Evolutionary conservation across 129 eudicot species (phyloP).

Genomic region (Arctium minus): DNA sequence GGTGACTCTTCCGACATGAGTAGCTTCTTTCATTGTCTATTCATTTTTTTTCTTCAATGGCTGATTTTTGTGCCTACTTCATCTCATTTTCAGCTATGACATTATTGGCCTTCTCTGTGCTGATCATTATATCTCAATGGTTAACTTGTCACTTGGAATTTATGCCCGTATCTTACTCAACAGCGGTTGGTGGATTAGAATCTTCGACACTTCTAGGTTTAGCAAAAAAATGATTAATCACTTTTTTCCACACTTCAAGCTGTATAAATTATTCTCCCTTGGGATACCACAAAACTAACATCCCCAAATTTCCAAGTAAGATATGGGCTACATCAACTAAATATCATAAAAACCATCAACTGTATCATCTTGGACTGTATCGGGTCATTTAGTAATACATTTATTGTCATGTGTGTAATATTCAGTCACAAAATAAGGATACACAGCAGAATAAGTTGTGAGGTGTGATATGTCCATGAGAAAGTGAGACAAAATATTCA

Average conservation of each 20-base stretch:
- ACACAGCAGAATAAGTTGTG: neutral
- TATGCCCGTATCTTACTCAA: neutral
- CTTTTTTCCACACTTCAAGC: neutral
- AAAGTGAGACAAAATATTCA: neutral
- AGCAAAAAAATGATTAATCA: too few relatives aligned
- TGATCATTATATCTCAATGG: neutral
- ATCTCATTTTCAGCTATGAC: neutral
- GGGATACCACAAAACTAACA: neutral
- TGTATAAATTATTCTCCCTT: neutral
- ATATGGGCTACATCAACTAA: neutral
- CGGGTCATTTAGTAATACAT: neutral
- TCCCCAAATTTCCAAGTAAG: neutral
- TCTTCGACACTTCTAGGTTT: neutral
- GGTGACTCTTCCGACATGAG: neutral
- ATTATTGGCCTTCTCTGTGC: too few relatives aligned
- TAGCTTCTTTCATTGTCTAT: neutral
- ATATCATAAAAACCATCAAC: neutral
- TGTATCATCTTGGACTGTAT: neutral
- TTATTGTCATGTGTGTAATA: neutral
- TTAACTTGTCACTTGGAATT: neutral
- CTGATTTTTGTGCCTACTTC: neutral
- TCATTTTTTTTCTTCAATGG: neutral
- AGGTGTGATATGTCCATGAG: neutral
- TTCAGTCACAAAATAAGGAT: neutral
- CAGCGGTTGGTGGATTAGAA: neutral